Base-by-base conservation (phyloP, 768 basidiomycete species). In the Tulasnella sp. region DNA sequence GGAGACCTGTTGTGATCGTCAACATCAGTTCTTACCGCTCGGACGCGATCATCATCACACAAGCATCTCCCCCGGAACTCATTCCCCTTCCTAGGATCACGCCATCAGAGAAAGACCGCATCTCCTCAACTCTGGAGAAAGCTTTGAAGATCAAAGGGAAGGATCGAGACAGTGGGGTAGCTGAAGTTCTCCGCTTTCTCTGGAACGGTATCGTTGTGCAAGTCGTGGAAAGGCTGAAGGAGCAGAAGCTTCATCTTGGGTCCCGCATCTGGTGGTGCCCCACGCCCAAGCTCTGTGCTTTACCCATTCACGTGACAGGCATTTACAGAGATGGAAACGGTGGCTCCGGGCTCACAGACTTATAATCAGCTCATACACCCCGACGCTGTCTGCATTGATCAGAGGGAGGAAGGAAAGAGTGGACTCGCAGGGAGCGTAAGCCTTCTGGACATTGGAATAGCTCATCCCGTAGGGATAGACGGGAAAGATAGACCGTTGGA, bases 181-280 rank as follows among this genome's bases (percentile, higher is more conserved):
- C 7, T 10, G 50, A 34, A 31, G 45, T 24, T 10, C 19, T 34
- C 27, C n/a, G 50, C 9, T 7, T 10, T 9, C 34, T 24, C n/a
- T 22, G 19, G 22, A 29, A 24, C 34, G 30, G 29, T 10, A 29
- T 24, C 25, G 50, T 52, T 19, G n/a, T 52, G 34, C 50, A 25
- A 5, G 24, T 52, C 34, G 22, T 52, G 24, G n/a, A 5, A 5
- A 48, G n/a, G n/a, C 50, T 24, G 30, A 25, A n/a, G 34, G 50
- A 52, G 4, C 4, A 30, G 22, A 34, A 34, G 50, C 12, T 52
- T 10, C 8, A 7, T 5, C 17, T n/a, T 22, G 30, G 30, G 24
- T 24, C 22, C 25, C 50, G 50, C 8, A 31, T 52, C 22, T 52
- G 50, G 50, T 52, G 50, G 50, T 52, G 30, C 34, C 50, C 50